These are phyloP conservation scores for Carex littledalei DNA, from an alignment of 176 grass and related monocot genomes.

Conservation along the genomic window DNA sequence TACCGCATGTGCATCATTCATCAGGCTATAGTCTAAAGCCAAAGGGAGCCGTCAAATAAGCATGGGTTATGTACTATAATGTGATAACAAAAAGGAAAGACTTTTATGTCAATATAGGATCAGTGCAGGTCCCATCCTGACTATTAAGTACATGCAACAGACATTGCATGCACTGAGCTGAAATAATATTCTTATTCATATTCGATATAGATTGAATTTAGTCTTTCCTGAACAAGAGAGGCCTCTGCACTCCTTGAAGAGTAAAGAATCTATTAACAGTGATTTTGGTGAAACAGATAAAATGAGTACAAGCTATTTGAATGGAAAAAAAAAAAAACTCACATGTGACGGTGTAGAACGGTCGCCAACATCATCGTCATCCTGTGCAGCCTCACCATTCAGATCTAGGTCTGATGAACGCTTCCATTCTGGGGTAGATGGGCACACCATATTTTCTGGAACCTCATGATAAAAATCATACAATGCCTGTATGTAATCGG, in stretches of 20 bases:
- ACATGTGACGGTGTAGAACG: conserved; percentile 36
- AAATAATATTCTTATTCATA: not conserved
- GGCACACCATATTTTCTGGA: conserved; percentile 70
- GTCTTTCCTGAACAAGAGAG: not conserved
- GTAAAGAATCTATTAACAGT: not conserved
- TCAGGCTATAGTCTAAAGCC: too few relatives aligned
- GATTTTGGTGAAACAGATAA: not conserved
- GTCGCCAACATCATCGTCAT: conserved; percentile 68
- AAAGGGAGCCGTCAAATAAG: not conserved
- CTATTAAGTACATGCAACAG: not conserved
- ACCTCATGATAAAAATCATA: conserved; percentile 97
- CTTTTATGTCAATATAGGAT: not conserved
- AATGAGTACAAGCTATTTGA: conserved; percentile 17
- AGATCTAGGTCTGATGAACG: conserved; percentile 82
- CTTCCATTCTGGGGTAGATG: conserved; percentile 93
- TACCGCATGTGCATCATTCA: not conserved
- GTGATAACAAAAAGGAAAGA: not conserved
- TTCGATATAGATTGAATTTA: not conserved
- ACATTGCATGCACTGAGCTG: not conserved
- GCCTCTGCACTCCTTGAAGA: not conserved
- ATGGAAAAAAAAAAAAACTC: conserved; percentile 28
- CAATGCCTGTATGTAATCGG: conserved; percentile 80
- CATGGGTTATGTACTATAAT: not conserved
- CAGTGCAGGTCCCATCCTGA: not conserved
- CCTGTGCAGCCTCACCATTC: conserved; percentile 93